A percentile compares a stretch with the other conserved stretches of the same genome.
Evolutionary conservation across 2,329 filamentous ascomycete species (phyloP).

Genomic region (Colletotrichum costaricense): DNA sequence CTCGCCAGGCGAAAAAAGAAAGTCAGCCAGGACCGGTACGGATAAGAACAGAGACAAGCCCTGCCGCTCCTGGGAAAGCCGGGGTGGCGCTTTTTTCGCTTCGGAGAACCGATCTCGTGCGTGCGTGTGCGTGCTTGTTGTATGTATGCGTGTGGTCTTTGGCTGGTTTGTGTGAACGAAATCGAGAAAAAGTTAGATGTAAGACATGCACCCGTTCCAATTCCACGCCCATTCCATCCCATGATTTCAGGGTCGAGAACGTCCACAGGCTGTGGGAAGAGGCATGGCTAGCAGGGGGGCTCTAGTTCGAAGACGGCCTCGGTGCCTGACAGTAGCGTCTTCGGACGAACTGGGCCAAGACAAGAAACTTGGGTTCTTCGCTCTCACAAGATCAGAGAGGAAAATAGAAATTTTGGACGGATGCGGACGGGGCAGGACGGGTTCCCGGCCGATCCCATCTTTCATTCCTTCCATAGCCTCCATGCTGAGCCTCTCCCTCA

Average conservation of each 20-base stretch:
- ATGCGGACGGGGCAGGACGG: slow-evolving; percentile 1
- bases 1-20: no score
- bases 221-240: neutral
- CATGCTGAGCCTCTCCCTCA: neutral
- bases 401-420: slow-evolving; percentile 21
- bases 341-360: neutral
- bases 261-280: neutral
- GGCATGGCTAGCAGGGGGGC: no score
- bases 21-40: no score
- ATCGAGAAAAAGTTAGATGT: neutral
- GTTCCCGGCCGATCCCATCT: neutral
- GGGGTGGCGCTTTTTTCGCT: neutral
- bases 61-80: neutral
- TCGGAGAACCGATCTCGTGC: no score
- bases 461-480: neutral
- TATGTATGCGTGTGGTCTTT: no score
- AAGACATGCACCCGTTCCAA: slow-evolving; percentile 17
- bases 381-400: neutral
- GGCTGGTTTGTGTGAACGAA: no score
- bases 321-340: slow-evolving; percentile 26
- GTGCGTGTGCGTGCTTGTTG: no score
- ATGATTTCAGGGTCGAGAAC: neutral
- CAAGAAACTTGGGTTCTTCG: no score
- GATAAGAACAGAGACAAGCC: neutral
- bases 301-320: neutral